A percentile compares a stretch with the other conserved stretches of the same genome.
These are phyloP conservation scores for Isabelozyma pseudorhagii DNA, from an alignment of 805 yeast genomes.

Conservation along the genomic window DNA sequence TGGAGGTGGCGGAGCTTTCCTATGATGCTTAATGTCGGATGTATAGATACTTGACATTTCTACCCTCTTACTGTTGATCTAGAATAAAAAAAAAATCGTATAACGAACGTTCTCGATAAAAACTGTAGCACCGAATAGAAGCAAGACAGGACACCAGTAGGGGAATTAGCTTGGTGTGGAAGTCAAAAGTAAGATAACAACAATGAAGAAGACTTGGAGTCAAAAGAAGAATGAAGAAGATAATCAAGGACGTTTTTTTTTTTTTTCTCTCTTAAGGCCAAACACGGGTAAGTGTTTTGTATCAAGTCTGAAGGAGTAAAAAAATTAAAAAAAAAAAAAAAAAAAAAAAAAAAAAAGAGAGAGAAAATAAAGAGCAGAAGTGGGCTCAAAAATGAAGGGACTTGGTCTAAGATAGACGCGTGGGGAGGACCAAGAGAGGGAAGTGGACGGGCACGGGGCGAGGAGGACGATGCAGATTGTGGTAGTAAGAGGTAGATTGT, in stretches of 20 bases:
- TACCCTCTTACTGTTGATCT: no score
- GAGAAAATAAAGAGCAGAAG: background rate
- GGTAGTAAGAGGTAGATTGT: no score
- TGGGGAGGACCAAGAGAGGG: background rate
- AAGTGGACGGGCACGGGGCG: no score
- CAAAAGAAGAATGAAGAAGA: background rate
- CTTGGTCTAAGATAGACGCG: background rate
- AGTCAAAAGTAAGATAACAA: background rate
- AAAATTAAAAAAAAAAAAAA: no score
- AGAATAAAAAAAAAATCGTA: no score
- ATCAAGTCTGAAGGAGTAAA: background rate
- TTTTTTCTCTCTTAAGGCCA: background rate
- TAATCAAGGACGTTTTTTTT: no score
- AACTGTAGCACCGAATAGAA: background rate
- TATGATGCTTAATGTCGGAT: slow-evolving; percentile 37
- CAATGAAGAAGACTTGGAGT: background rate
- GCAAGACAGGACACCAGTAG: background rate
- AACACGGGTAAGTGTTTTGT: background rate
- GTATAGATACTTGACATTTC: slow-evolving; percentile 40
- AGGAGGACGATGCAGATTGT: no score
- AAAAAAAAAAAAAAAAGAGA: no score
- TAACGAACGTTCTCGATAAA: background rate
- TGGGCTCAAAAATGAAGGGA: background rate
- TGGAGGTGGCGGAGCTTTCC: slow-evolving; percentile 47
- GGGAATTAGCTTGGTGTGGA: background rate